Evolutionary conservation across 345 rosid species (phyloP), one percentile per base, ranked within the genome.

Genomic region (Salix caprea): DNA sequence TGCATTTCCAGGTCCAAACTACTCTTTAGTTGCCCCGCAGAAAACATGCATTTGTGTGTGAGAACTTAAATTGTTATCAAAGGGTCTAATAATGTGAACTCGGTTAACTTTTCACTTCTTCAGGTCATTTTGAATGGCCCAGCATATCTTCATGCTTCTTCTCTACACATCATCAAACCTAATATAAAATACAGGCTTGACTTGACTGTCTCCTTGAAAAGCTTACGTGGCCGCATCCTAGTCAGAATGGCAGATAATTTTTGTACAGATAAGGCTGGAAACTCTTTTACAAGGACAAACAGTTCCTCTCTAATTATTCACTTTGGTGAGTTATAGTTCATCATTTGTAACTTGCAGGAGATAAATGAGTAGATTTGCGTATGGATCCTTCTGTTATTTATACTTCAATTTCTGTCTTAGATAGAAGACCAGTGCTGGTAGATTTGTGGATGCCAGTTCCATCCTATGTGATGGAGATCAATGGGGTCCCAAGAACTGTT

Each of bases 401-500:
- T 62, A 30, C 32, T 60, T 56, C 10, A 28, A 65, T 58, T 61
- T 42, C 52, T 78, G 68, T 79, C 81, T 46, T 82, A 88, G 91
- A 86, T 77, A 84, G 89, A 76, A 86, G 91, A 81, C 87, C 89
- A 23, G 84, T 86, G 72, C 32, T 79, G 36, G 89, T 76, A 62
- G 90, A 88, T 72, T 68, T 88, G 34, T 86, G 89, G 90, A 79
- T 82, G 71, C 83, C 89, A 24, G 79, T 82, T 82, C 85, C 89
- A 71, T 83, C 89, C 23, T 84, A 88, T 28, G 83, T 79, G 67
- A 26, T 88, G 80, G 81, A 67, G 52, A 75, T 88, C 74, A 79
- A 78, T 60, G 87, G 87, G 5, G 79, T 79, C 40, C 84, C 86
- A 21, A 82, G 90, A 79, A 88, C 89, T 65, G 86, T 86, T 56